phyloP scores from a whole-genome alignment of 2,329 filamentous ascomycete genomes.

The Penicillium sp. region DNA sequence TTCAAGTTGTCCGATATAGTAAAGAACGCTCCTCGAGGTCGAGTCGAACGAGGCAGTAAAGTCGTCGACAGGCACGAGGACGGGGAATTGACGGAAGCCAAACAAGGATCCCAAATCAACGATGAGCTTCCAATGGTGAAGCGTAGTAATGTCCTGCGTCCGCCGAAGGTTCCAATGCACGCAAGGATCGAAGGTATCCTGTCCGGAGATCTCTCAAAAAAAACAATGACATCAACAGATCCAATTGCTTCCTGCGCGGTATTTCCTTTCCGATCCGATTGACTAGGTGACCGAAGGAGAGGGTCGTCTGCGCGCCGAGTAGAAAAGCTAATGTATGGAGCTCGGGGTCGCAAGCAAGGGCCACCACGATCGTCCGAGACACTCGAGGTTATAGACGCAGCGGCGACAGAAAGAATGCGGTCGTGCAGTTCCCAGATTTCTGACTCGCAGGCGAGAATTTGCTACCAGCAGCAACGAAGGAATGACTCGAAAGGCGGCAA shows the following conservation, averaged over 20 bases:
- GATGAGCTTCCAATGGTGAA: conserved; percentile 4
- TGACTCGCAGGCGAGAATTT: conserved; percentile 27
- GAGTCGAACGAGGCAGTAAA: conserved; percentile 22
- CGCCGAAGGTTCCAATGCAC: conserved; percentile 8
- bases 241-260: not conserved
- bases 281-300: conserved; percentile 16
- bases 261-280: conserved; percentile 17
- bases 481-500: conserved; percentile 20
- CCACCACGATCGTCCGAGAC: conserved; percentile 19
- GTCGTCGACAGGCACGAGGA: conserved; percentile 26
- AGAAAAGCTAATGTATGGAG: conserved; percentile 15
- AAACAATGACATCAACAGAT: conserved; percentile 2
- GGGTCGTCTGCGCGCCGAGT: conserved; percentile 1
- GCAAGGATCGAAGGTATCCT: conserved; percentile 18
- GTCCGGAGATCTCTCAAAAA: not conserved
- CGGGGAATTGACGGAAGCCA: conserved; percentile 22
- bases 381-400: conserved; percentile 11
- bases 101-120: conserved; percentile 8
- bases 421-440: conserved; percentile 7
- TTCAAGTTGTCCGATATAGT: not conserved
- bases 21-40: conserved; percentile 23
- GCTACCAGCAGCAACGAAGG: conserved; percentile 41
- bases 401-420: conserved; percentile 18
- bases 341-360: conserved; percentile 27
- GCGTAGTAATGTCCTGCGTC: conserved; percentile 11